A percentile compares a stretch with the other conserved stretches of the same genome.
These are phyloP conservation scores for Monosporozyma siamensis DNA, from an alignment of 805 yeast species.

Conservation along the genomic window DNA sequence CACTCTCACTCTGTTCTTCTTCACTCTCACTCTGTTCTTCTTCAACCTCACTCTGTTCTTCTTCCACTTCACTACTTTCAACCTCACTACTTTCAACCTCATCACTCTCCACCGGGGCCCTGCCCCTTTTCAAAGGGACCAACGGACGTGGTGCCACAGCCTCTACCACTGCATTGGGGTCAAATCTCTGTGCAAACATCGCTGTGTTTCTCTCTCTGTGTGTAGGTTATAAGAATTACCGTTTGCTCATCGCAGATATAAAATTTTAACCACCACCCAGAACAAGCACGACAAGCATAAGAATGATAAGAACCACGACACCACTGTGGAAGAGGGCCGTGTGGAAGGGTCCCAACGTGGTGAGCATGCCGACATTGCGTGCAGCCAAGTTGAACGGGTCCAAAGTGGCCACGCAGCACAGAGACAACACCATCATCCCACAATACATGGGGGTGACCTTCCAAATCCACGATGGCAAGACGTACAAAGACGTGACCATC, in stretches of 20 bases:
- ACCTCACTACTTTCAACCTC: conserved; percentile 7
- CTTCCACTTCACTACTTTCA: conserved; percentile 10
- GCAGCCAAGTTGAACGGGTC: conserved; percentile 72
- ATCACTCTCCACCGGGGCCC: conserved; percentile 7
- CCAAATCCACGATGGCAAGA: conserved; percentile 94
- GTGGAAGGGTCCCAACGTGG: conserved; percentile 83
- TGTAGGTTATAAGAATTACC: not conserved
- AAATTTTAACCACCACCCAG: too few species aligned
- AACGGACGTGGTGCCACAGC: not conserved
- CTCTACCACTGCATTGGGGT: conserved; percentile 32
- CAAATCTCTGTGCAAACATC: conserved; percentile 62
- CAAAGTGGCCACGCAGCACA: conserved; percentile 92
- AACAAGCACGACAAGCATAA: too few species aligned
- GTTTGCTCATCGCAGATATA: not conserved
- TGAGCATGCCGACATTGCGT: conserved; percentile 87
- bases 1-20: conserved; percentile 3
- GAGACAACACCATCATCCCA: conserved; percentile 89
- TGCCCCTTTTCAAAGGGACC: conserved; percentile 20
- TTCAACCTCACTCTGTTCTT: conserved; percentile 10
- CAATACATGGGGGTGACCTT: conserved; percentile 91
- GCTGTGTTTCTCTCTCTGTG: not conserved
- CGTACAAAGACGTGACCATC: conserved; percentile 78
- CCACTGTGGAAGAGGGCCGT: too few species aligned
- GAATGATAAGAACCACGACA: too few species aligned
- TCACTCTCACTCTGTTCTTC: conserved; percentile 5